A percentile compares a stretch with the other conserved stretches of the same genome.
Evolutionary conservation across 495 filamentous ascomycete genomes (phyloP).

Genomic region (Aspergillus campestris): DNA sequence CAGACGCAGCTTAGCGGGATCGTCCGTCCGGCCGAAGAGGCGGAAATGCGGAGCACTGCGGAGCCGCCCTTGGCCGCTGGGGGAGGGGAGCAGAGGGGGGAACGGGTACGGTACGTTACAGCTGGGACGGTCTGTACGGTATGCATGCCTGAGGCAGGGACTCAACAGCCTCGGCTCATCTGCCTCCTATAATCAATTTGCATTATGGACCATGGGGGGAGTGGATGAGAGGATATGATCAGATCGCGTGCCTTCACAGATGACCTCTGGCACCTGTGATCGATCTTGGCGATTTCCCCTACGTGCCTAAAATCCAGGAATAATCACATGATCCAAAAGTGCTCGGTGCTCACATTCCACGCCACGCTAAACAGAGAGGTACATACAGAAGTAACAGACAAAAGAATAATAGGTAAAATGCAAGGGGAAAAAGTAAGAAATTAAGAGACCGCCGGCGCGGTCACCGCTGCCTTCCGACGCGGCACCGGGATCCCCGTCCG

Average conservation of each 20-base stretch:
- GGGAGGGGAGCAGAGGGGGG: slow-evolving; percentile 4
- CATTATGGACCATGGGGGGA: too few relatives aligned
- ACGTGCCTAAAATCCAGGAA: not conserved
- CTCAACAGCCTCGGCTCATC: too few relatives aligned
- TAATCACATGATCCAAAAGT: not conserved
- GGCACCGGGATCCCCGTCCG: slow-evolving; percentile 31
- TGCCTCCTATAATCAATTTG: too few relatives aligned
- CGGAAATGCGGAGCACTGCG: slow-evolving; percentile 2
- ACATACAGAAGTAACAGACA: not conserved
- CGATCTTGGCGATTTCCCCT: not conserved
- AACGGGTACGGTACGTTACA: slow-evolving; percentile 7
- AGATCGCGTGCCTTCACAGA: too few relatives aligned
- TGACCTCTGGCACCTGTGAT: too few relatives aligned
- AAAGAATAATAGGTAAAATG: too few relatives aligned
- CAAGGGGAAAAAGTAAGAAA: not conserved
- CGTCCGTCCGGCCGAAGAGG: not conserved
- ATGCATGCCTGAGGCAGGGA: too few relatives aligned
- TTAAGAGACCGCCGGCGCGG: slow-evolving; percentile 33
- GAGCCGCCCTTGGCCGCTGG: slow-evolving; percentile 15
- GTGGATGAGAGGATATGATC: too few relatives aligned
- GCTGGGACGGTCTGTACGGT: not conserved
- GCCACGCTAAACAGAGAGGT: not conserved
- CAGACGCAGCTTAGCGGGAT: too few relatives aligned
- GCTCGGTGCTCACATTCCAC: not conserved
- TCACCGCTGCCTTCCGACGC: slow-evolving; percentile 14